A percentile compares a stretch with the other conserved stretches of the same genome.
These are phyloP conservation scores for Lithohypha guttulata DNA, from an alignment of 2,329 filamentous ascomycete species.

Conservation along the genomic window DNA sequence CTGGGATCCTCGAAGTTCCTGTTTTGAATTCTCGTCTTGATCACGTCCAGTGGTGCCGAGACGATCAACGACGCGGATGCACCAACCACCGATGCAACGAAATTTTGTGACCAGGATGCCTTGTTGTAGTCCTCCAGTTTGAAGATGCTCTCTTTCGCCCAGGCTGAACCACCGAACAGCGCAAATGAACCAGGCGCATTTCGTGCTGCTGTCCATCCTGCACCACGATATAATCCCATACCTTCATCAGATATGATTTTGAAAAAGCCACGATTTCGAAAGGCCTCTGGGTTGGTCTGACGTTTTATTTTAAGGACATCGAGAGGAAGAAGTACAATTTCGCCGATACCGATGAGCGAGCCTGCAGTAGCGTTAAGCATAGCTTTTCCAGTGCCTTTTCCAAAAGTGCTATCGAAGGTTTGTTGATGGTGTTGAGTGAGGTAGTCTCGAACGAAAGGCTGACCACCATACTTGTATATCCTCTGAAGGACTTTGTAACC, in stretches of 20 bases:
- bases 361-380: conserved; percentile 96
- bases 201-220: conserved; percentile 93
- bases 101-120: conserved; percentile 91
- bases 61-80: conserved; percentile 91
- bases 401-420: conserved; percentile 79
- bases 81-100: conserved; percentile 88
- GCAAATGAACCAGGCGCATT: conserved; percentile 97
- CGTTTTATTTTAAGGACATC: conserved; percentile 99
- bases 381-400: conserved; percentile 94
- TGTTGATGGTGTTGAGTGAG: conserved; percentile 67
- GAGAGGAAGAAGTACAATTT: conserved; percentile 87
- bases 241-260: conserved; percentile 88
- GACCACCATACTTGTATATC: conserved; percentile 97
- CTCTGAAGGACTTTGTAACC: conserved; percentile 96
- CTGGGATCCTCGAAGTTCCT: conserved; percentile 97
- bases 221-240: conserved; percentile 88
- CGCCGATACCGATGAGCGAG: conserved; percentile 90
- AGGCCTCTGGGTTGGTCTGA: conserved; percentile 97
- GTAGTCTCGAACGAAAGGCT: conserved; percentile 89
- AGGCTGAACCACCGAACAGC: conserved; percentile 92
- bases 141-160: conserved; percentile 95
- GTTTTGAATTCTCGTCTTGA: conserved; percentile 98
- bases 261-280: conserved; percentile 83
- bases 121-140: conserved; percentile 87
- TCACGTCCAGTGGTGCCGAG: conserved; percentile 90